Conservation (phyloP, 2,329 filamentous ascomycete genomes). For the Paecilomyces formosus region DNA sequence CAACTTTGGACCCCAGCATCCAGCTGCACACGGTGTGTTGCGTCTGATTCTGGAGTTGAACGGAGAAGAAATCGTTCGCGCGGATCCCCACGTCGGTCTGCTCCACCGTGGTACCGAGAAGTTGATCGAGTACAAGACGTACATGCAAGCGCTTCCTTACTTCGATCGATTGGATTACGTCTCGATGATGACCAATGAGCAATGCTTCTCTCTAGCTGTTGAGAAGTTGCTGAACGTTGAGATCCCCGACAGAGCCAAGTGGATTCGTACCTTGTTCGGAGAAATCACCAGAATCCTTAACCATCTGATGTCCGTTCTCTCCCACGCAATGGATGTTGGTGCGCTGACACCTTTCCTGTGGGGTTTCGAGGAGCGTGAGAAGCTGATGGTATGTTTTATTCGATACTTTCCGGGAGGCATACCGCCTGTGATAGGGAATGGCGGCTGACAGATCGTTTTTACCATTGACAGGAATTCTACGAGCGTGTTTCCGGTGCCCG, state of each 20-base stretch:
- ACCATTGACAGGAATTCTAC: constrained; percentile 77
- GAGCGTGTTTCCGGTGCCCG: constrained; percentile 97
- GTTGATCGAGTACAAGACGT: constrained; percentile 99
- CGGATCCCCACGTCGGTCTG: constrained; percentile 93
- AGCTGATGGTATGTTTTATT: constrained; percentile 75
- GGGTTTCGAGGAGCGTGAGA: constrained; percentile 99
- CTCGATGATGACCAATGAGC: constrained; percentile 99
- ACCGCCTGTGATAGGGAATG: not conserved
- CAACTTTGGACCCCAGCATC: constrained; percentile 98
- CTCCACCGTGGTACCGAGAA: constrained; percentile 97
- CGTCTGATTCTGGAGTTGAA: constrained; percentile 95
- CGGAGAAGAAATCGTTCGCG: constrained; percentile 93
- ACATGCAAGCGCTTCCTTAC: constrained; percentile 95
- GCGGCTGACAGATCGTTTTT: constrained; percentile 10
- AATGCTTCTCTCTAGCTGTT: constrained; percentile 89
- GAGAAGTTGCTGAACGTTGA: constrained; percentile 98
- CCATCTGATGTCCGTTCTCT: constrained; percentile 95
- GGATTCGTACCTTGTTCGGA: constrained; percentile 89
- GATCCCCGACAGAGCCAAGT: constrained; percentile 91
- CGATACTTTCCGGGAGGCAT: not conserved
- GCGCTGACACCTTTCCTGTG: constrained; percentile 96
- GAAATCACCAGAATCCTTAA: constrained; percentile 93
- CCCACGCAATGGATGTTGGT: constrained; percentile 98
- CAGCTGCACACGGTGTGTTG: constrained; percentile 95
- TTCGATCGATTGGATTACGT: constrained; percentile 99